phyloP scores from a whole-genome alignment of 306 rosid genomes.

The Begonia fuchsioides region DNA sequence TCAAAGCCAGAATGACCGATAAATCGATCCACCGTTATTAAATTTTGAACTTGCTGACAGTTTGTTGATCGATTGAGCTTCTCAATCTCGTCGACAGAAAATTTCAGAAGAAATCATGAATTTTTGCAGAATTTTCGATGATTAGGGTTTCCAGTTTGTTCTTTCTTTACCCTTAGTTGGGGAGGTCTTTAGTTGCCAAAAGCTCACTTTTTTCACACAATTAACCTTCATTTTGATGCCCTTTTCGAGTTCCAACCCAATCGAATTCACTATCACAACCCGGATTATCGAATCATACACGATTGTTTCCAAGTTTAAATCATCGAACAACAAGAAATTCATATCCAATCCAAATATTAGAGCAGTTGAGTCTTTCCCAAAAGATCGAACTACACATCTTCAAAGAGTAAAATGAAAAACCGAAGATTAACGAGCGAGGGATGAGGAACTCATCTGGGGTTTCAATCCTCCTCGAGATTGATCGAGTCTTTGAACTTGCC shows the following conservation, averaged over 20 bases:
- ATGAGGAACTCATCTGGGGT: slow-evolving; percentile 5
- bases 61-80: not conserved
- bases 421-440: not conserved
- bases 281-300: too few relatives aligned
- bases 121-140: too few relatives aligned
- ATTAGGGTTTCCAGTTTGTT: too few relatives aligned
- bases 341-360: not conserved
- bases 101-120: not conserved
- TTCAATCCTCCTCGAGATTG: slow-evolving; percentile 89
- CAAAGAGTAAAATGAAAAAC: not conserved
- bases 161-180: too few relatives aligned
- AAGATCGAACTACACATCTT: not conserved
- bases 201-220: too few relatives aligned
- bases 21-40: too few relatives aligned
- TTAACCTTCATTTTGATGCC: too few relatives aligned
- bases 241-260: too few relatives aligned
- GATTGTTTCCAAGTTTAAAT: not conserved
- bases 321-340: not conserved
- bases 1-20: too few relatives aligned
- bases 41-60: too few relatives aligned
- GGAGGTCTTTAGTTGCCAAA: too few relatives aligned
- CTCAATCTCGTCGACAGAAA: not conserved
- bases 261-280: too few relatives aligned
- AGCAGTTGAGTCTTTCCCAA: not conserved
- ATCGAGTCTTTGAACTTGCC: slow-evolving; percentile 91